Evolutionary conservation across 164 flowering plant species (phyloP), one percentile per base, ranked within the genome.

Genomic region (Aristolochia californica): DNA sequence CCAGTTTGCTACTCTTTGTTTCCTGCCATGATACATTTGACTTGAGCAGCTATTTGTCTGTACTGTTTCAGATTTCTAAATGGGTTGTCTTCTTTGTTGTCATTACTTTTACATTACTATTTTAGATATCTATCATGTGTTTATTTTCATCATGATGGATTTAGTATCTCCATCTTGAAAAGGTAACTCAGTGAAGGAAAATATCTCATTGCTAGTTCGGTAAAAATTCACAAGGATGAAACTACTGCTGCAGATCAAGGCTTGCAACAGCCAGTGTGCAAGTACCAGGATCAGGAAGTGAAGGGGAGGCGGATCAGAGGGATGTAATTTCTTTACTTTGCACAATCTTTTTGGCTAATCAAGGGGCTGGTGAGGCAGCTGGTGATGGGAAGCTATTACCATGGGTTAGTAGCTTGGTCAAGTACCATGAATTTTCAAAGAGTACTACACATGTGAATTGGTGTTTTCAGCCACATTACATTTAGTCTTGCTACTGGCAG

Each of bases 321-420:
- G 79, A 75, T 73, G 84, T 85, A 25, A 87, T 93, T 75, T 78
- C 85, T 45, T 66, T 93, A 18, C 62, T 93, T 48, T 93, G 98
- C 73, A 82, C 94, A 44, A 83, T 93, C 70, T 93, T 93, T 75
- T 76, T 87, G 76, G 85, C 95, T 55, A 88, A 93, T 66, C 86
- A 74, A 70, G 94, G 95, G 58, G 80, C 83, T 26, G 81, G 81
- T 47, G 98, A 89, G 74, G 78, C 79, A 38, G 73, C 70, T 66
- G 87, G 56, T 54, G 98, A 89, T 66, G 93, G 68, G 57, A 74
- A 59, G 44, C 56, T n/a, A 38, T 53, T 74, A 69, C 61, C 77
- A 9, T 75, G 69, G 81, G 98, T 91, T 63, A 74, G 85, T 69
- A 25, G 50, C 43, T 50, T 53, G 43, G 21, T 20, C 22, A 22